A percentile compares a stretch with the other conserved stretches of the same genome.
Evolutionary conservation across 2,329 filamentous ascomycete species (phyloP).

Genomic region (Ceratocystiopsis sp.): DNA sequence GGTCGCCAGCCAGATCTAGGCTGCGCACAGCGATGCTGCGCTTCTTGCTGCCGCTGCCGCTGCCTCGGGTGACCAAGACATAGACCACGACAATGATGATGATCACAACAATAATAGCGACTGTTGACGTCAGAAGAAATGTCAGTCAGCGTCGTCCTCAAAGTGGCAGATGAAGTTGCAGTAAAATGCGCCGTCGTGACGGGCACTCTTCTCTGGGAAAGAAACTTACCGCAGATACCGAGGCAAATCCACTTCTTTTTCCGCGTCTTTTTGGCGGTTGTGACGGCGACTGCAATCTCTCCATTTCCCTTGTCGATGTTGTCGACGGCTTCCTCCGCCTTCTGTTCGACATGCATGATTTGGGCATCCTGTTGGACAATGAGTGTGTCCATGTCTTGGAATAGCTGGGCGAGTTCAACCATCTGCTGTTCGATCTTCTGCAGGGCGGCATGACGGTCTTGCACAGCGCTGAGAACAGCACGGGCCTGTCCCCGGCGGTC

Average conservation of each 20-base stretch:
- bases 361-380: slow-evolving; percentile 74
- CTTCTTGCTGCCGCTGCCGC: slow-evolving; percentile 15
- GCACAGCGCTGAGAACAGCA: slow-evolving; percentile 61
- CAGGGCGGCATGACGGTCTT: slow-evolving; percentile 70
- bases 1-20: slow-evolving; percentile 11
- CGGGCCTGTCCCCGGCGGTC: slow-evolving; percentile 69
- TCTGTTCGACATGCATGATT: slow-evolving; percentile 67
- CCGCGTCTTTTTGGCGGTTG: slow-evolving; percentile 60
- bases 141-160: slow-evolving; percentile 2
- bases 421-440: slow-evolving; percentile 86
- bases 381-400: slow-evolving; percentile 75
- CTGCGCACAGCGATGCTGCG: slow-evolving; percentile 12
- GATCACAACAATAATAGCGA: slow-evolving; percentile 34
- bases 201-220: neutral
- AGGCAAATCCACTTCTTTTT: slow-evolving; percentile 97
- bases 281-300: slow-evolving; percentile 66
- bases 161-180: neutral
- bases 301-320: slow-evolving; percentile 75
- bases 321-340: slow-evolving; percentile 69
- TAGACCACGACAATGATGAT: slow-evolving; percentile 34
- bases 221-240: slow-evolving; percentile 45
- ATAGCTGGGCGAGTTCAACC: slow-evolving; percentile 71
- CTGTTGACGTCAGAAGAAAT: slow-evolving; percentile 13
- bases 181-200: neutral
- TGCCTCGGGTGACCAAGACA: slow-evolving; percentile 22